A percentile compares a stretch with the other conserved stretches of the same genome.
phyloP scores from a whole-genome alignment of 1,139 yeast species.

The Candida dubliniensis region DNA sequence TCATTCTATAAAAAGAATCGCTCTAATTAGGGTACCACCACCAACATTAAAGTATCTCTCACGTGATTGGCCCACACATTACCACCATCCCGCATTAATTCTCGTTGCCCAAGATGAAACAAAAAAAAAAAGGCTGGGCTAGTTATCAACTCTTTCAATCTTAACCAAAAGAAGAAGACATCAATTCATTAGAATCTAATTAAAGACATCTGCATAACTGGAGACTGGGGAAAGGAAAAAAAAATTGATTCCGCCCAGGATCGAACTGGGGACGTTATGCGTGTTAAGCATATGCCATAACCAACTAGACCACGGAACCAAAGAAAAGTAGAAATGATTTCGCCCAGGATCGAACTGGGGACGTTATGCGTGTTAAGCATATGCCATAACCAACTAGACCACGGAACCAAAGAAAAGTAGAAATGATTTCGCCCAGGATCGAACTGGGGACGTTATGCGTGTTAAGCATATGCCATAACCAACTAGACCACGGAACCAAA shows the following conservation, averaged over 20 bases:
- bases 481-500: slow-evolving; percentile 82
- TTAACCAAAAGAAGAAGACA: too few relatives aligned
- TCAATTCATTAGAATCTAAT: too few relatives aligned
- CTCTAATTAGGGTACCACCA: too few relatives aligned
- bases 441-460: slow-evolving; percentile 99
- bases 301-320: slow-evolving; percentile 91
- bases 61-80: too few relatives aligned
- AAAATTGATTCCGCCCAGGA: slow-evolving; percentile 92
- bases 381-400: slow-evolving; percentile 99
- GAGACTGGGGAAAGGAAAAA: too few relatives aligned
- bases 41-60: too few relatives aligned
- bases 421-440: slow-evolving; percentile 98
- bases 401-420: slow-evolving; percentile 44
- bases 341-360: slow-evolving; percentile 99
- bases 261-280: slow-evolving; percentile 99
- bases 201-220: too few relatives aligned
- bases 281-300: slow-evolving; percentile 99
- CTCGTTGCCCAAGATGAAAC: too few relatives aligned
- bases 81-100: too few relatives aligned
- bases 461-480: slow-evolving; percentile 99
- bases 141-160: too few relatives aligned
- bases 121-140: too few relatives aligned
- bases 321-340: slow-evolving; percentile 53
- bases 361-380: slow-evolving; percentile 99
- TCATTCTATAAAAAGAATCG: too few relatives aligned